phyloP scores from a whole-genome alignment of 179 eudicot genomes.

The Carnegiea gigantea region DNA sequence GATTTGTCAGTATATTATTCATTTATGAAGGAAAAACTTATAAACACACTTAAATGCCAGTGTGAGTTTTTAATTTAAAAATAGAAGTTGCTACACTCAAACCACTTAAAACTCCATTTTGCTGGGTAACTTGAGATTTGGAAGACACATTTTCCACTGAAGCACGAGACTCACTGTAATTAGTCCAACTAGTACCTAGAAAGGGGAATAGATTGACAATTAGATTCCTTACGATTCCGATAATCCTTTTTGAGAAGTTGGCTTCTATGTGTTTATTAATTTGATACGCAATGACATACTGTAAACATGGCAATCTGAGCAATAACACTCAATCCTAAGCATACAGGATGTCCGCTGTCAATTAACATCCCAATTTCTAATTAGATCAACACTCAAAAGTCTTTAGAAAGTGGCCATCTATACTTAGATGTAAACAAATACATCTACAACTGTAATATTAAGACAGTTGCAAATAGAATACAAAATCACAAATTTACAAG shows the following conservation, averaged over 20 bases:
- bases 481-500: constrained; percentile 23
- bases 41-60: not conserved
- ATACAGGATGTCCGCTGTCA: too few relatives aligned
- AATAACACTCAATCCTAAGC: too few relatives aligned
- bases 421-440: not conserved
- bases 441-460: not conserved
- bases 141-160: not conserved
- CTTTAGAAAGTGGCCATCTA: constrained; percentile 19
- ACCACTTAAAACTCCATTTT: not conserved
- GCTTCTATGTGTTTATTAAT: too few relatives aligned
- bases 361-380: too few relatives aligned
- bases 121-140: not conserved
- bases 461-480: not conserved
- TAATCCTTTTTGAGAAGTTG: too few relatives aligned
- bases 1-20: not conserved
- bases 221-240: too few relatives aligned
- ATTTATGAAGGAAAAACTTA: too few relatives aligned
- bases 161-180: too few relatives aligned
- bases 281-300: too few relatives aligned
- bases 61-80: not conserved
- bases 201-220: too few relatives aligned
- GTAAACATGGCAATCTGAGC: too few relatives aligned
- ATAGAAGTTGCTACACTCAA: not conserved
- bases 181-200: too few relatives aligned
- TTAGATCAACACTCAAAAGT: not conserved